Conservation (phyloP, 2,329 filamentous ascomycete genomes). For the Xylariaceae sp. region DNA sequence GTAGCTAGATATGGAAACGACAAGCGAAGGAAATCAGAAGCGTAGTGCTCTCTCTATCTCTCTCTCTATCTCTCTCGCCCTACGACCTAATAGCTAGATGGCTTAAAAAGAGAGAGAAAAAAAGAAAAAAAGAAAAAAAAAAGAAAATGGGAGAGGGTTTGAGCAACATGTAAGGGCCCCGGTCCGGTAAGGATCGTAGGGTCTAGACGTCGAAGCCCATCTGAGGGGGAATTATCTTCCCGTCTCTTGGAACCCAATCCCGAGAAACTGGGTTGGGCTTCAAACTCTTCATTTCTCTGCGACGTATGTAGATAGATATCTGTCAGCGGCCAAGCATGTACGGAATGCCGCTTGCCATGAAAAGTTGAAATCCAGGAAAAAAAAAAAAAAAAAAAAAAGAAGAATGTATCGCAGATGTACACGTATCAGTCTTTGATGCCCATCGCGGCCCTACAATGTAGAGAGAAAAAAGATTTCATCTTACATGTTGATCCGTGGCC, state of each 20-base stretch:
- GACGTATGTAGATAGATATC: conserved; percentile 2
- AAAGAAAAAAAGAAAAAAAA: conserved; percentile 21
- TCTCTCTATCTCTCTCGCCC: too few species aligned
- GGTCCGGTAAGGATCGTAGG: not conserved
- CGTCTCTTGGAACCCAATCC: conserved; percentile 9
- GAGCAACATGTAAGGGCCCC: conserved; percentile 19
- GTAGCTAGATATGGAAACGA: conserved; percentile 34
- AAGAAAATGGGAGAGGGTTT: conserved; percentile 23
- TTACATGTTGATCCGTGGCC: conserved; percentile 8
- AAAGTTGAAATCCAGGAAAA: too few species aligned
- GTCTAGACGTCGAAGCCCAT: not conserved
- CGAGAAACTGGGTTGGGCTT: conserved; percentile 17
- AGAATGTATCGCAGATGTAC: not conserved
- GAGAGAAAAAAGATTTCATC: not conserved
- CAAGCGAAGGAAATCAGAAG: conserved; percentile 38
- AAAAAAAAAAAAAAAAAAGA: too few species aligned
- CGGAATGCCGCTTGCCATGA: not conserved
- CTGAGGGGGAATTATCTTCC: not conserved
- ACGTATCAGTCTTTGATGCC: not conserved
- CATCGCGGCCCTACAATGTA: conserved; percentile 5
- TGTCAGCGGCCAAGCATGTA: not conserved
- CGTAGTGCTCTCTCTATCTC: conserved; percentile 11
- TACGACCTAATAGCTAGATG: conserved; percentile 11
- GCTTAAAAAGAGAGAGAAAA: conserved; percentile 23
- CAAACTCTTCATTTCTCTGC: conserved; percentile 10